Percentiles rank a stretch among this genome's conserved stretches.
Conservation (phyloP, 768 basidiomycete species). For the Trametes gibbosa region DNA sequence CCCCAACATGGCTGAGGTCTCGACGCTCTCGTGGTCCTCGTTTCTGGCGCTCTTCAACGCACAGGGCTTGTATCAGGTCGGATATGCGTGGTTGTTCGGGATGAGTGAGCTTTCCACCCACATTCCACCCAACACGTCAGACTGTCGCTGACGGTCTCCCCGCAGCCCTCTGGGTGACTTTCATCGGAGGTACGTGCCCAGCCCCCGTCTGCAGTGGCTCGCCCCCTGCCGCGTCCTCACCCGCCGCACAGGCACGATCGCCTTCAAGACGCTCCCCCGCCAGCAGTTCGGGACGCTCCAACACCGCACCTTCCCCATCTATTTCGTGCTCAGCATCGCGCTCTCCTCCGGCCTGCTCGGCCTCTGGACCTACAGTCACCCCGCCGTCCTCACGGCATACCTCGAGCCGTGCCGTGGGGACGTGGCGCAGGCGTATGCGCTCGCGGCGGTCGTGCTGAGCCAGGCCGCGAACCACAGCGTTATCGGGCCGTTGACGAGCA, state of each 20-base stretch:
- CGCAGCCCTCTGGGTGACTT: slow-evolving; percentile 56
- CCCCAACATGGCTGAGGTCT: slow-evolving; percentile 18
- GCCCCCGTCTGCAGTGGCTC: too few species aligned
- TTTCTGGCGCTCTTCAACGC: slow-evolving; percentile 25
- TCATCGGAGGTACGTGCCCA: slow-evolving; percentile 55
- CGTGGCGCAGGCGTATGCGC: slow-evolving; percentile 62
- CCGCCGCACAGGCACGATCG: slow-evolving; percentile 49
- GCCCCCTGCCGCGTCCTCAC: not conserved
- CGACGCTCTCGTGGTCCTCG: slow-evolving; percentile 18
- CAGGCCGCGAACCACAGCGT: slow-evolving; percentile 66
- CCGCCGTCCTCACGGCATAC: slow-evolving; percentile 48
- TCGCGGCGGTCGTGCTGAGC: slow-evolving; percentile 43
- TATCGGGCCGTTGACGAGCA: slow-evolving; percentile 71
- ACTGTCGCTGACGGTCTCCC: not conserved
- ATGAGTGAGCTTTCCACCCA: slow-evolving; percentile 51
- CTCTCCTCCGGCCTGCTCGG: slow-evolving; percentile 54
- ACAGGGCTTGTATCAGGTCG: slow-evolving; percentile 47
- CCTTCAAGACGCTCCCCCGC: slow-evolving; percentile 61
- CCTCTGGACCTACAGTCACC: slow-evolving; percentile 58
- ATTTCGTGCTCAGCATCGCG: slow-evolving; percentile 60
- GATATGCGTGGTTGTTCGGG: slow-evolving; percentile 64
- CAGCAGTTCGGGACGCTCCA: slow-evolving; percentile 74
- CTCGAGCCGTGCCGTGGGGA: slow-evolving; percentile 50
- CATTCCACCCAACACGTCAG: not conserved
- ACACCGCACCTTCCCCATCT: slow-evolving; percentile 71